Conservation (phyloP, 2,329 filamentous ascomycete genomes). For the Apiospora phragmitis region DNA sequence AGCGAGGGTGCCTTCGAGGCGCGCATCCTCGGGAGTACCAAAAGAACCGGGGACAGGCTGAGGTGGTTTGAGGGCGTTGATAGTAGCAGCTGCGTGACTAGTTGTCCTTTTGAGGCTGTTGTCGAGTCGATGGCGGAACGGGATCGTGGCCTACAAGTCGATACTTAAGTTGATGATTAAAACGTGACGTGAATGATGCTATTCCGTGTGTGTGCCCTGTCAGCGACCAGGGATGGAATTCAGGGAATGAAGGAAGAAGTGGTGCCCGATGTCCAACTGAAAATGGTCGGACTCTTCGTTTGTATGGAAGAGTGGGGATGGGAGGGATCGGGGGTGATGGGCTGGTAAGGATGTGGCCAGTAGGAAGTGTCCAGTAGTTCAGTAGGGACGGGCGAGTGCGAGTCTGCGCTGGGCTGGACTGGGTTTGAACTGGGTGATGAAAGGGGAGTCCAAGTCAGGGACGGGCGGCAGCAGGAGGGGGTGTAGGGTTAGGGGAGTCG, state of each 20-base stretch:
- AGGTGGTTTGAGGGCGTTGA: not conserved
- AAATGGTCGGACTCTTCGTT: conserved; percentile 8
- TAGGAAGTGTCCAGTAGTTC: not conserved
- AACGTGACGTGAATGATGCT: conserved; percentile 7
- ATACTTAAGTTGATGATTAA: not conserved
- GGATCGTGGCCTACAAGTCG: not conserved
- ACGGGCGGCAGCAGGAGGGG: not conserved
- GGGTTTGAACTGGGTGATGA: not conserved
- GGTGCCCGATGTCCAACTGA: conserved; percentile 5
- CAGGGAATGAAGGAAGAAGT: conserved; percentile 8
- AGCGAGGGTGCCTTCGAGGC: conserved; percentile 15
- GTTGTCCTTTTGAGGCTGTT: not conserved
- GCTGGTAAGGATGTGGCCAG: not conserved
- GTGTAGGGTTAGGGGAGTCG: not conserved
- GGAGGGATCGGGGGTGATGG: not conserved
- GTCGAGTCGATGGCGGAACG: not conserved
- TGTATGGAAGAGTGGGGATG: conserved; percentile 6
- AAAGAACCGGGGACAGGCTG: not conserved
- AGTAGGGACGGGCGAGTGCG: not conserved
- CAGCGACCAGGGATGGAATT: conserved; percentile 2
- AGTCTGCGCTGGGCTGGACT: not conserved
- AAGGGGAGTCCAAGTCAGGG: not conserved
- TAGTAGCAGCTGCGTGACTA: not conserved
- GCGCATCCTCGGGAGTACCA: conserved; percentile 12
- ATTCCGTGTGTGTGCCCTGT: conserved; percentile 3